Evolutionary conservation across 768 basidiomycete species (phyloP), one percentile per base, ranked within the genome.

Genomic region (Panaeolus papilionaceus): DNA sequence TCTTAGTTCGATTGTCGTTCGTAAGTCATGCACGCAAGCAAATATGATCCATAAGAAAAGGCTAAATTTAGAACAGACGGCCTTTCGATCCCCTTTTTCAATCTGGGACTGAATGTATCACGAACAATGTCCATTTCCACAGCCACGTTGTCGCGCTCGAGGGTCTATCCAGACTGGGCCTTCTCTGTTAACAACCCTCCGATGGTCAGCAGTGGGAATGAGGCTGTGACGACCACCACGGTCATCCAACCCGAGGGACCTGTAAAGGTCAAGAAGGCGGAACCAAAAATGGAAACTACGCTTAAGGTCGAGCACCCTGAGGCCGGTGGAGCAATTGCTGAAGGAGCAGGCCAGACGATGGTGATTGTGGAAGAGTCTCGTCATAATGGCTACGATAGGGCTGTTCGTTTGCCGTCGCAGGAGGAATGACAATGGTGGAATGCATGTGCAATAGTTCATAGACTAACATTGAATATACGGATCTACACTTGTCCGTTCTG

Each of bases 1-100:
- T 2, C 82, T 98, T 1, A 84, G 88, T 4, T 98, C 95, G 2
- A 95, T 98, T 72, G 79, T 97, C 71, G 85, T 89, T 64, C 94
- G 93, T 93, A 76, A 72, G 90, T 67, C 20, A 23, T 51, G 9
- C 45, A 26, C 20, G 9, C 20, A 23, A 8, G 9, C 20, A 23
- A 8, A 28, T 42, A 33, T 28, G 23, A 33, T 64, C 44, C 64
- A 61, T 10, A 2, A 16, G 9, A 42, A 42, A 42, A 4, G 11
- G 16, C 10, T 11, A 42, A 47, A 11, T 14, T 3, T 12, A 20
- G 40, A 45, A 14, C 63, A 91, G 89, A 91, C 73, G 90, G 90
- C 23, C 78, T 92, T 14, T 91, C 90, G 10, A 91, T 92, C 61
- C 89, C 89, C 2, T 87, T 88, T 77, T 90, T 91, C 77, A 86